Evolutionary conservation across 441 rosid genomes (phyloP).

Genomic region (Viola pubescens): DNA sequence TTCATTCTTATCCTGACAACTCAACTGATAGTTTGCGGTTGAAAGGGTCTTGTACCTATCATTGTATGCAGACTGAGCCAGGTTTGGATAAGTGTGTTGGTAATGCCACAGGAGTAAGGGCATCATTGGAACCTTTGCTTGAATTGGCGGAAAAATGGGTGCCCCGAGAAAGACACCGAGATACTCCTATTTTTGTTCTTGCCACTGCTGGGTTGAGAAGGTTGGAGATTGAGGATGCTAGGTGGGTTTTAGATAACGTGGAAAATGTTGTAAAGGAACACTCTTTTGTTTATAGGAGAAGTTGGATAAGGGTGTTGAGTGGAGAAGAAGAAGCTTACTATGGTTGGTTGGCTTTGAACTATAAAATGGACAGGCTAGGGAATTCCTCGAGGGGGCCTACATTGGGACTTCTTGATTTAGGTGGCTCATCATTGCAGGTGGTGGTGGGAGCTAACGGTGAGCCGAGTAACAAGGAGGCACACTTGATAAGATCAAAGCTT

Average conservation of each 20-base stretch:
- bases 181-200: constrained; percentile 48
- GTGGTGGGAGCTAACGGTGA: constrained; percentile 32
- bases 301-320: constrained; percentile 44
- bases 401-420: constrained; percentile 54
- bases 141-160: constrained; percentile 35
- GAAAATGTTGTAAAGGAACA: constrained; percentile 34
- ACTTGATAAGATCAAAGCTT: constrained; percentile 31
- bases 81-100: constrained; percentile 50
- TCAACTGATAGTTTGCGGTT: constrained; percentile 17
- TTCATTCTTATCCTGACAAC: constrained; percentile 34
- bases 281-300: constrained; percentile 27
- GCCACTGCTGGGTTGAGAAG: constrained; percentile 60
- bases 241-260: constrained; percentile 36
- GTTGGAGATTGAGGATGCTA: constrained; percentile 29
- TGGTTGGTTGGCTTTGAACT: constrained; percentile 59
- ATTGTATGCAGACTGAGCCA: constrained; percentile 56
- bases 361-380: constrained; percentile 36
- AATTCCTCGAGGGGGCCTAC: constrained; percentile 30
- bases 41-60: constrained; percentile 37
- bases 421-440: constrained; percentile 60
- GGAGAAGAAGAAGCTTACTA: constrained; percentile 62
- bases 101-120: constrained; percentile 40
- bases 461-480: constrained; percentile 13
- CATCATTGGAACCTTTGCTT: constrained; percentile 41
- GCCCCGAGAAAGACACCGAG: constrained; percentile 32